Evolutionary conservation across 208 protist genomes (phyloP), one percentile per base, ranked within the genome.

Genomic region (Leishmania gerbilli): DNA sequence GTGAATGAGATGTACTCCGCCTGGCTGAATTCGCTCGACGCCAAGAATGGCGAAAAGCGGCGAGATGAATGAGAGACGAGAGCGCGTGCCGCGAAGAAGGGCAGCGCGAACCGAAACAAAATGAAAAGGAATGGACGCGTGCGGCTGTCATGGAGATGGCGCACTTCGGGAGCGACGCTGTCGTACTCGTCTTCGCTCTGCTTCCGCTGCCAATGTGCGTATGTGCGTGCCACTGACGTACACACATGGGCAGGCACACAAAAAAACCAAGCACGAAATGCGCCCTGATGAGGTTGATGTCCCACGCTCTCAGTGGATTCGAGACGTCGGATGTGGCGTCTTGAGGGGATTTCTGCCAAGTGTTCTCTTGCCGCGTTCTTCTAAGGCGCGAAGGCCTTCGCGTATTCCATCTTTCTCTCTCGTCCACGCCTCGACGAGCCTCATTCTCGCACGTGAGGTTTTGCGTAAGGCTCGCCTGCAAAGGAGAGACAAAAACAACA

Each of bases 1-100:
- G 88, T 94, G 58, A 95, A 96, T 76, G 92, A 97, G 74, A 84
- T 90, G 1, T 97, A 97, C 84, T 83, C 89, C 21, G 92, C 94
- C n/a, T 97, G 94, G 93, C 84, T 95, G 15, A 89, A 88, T 45
- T 90, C 92, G 37, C 42, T 84, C 15, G 71, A 86, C 47, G 27
- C 65, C 74, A 19, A 27, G 17, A 34, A 45, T 64, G 21, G 21
- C 56, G 53, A 42, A 49, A 62, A 77, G 40, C 31, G 34, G 17
- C 9, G 4, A 31, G 40, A 31, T 24, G 11, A 31, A 27, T 77
- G 56, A 65, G 53, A 31, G 19, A 34, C 3, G 56, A 34, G 24
- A 45, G 24, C 11, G 40, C 15, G 31, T 31, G 53, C 3, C 3
- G 21, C 7, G 27, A 34, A 65, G 55, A 67, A 34, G 56, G 34